These are phyloP conservation scores for Plantago ovata DNA, from an alignment of 257 asterid genomes.

Conservation along the genomic window DNA sequence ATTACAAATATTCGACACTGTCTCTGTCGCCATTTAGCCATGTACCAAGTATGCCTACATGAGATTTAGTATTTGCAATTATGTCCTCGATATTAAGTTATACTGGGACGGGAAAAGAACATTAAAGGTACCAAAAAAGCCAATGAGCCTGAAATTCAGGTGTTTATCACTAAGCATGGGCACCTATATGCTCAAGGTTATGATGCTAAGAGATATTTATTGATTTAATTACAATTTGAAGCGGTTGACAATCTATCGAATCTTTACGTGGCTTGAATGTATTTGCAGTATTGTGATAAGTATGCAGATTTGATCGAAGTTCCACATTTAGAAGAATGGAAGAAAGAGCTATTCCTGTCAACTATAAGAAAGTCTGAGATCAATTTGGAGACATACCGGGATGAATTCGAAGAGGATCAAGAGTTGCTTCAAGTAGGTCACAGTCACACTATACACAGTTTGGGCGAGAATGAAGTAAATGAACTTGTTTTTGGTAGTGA, in stretches of 20 bases:
- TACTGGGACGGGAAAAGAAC: too few relatives aligned
- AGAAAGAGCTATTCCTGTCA: conserved; percentile 60
- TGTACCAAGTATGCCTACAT: too few relatives aligned
- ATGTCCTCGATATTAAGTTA: too few relatives aligned
- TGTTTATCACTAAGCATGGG: too few relatives aligned
- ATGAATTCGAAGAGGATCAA: conserved; percentile 53
- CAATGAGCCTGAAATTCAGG: too few relatives aligned
- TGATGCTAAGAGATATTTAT: too few relatives aligned
- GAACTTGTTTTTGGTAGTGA: too few relatives aligned
- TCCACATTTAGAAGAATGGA: conserved; percentile 86
- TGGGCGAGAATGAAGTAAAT: conserved; percentile 12
- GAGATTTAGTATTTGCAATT: too few relatives aligned
- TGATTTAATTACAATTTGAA: neutral
- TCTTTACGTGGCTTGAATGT: conserved; percentile 6
- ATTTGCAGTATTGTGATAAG: conserved; percentile 68
- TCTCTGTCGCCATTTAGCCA: too few relatives aligned
- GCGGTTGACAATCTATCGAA: neutral
- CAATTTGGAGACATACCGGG: conserved; percentile 68
- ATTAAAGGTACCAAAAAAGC: too few relatives aligned
- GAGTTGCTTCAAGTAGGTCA: conserved; percentile 70
- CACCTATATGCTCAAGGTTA: too few relatives aligned
- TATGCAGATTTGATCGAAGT: conserved; percentile 60
- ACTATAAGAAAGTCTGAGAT: conserved; percentile 33
- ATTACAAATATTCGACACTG: too few relatives aligned
- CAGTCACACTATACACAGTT: conserved; percentile 54